Base-by-base conservation (phyloP, 1,284 basidiomycete species). In the Cutaneotrichosporon dermatis region DNA sequence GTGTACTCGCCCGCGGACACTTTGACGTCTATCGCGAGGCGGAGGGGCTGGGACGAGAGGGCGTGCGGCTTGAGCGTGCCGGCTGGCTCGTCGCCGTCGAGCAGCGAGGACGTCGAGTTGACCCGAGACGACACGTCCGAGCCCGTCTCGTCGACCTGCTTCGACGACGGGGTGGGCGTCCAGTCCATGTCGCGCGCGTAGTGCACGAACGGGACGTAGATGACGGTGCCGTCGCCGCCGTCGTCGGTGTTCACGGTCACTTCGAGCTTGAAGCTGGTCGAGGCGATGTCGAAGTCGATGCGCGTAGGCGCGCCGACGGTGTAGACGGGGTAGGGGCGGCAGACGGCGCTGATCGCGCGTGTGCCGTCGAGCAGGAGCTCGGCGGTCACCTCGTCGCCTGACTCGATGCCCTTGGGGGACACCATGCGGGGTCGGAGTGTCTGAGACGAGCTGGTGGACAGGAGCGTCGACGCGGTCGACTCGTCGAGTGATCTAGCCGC, bases 141-240 rank as follows among this genome's bases (percentile, higher is more conserved):
- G 5, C 50, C 50, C 1, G 12, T 39, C 6, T 8, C 37, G 13
- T 40, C 39, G 12, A 40, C 39, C 12, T 40, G 43, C 13, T 16
- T 4, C 9, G 37, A 15, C 25, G 25, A 25, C 25, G 39, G 12
- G 15, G 12, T 25, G 49, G 16, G 54, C 49, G n/a, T 25, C 60
- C 60, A 64, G 16, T 59, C 65, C 11, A 69, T 70, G 12, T 81
- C 79, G 10, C 80, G 80, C 4, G 90, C 92, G 70, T 86, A 97
- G 75, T 96, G 92, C n/a, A 94, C 85, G 55, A 90, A 82, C 1
- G 93, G 93, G 0, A 96, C 74, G 73, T 84, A 97, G 13, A 96
- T 87, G 81, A 94, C 91, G 8, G 91, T 95, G 2, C 85, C 75
- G 33, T 77, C 78, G 7, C 78, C 67, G 2, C 61, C 55, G 54